Percentiles rank a stretch among this genome's conserved stretches.
phyloP scores from a whole-genome alignment of 441 rosid species.

The Cnidoscolus chayamansa region DNA sequence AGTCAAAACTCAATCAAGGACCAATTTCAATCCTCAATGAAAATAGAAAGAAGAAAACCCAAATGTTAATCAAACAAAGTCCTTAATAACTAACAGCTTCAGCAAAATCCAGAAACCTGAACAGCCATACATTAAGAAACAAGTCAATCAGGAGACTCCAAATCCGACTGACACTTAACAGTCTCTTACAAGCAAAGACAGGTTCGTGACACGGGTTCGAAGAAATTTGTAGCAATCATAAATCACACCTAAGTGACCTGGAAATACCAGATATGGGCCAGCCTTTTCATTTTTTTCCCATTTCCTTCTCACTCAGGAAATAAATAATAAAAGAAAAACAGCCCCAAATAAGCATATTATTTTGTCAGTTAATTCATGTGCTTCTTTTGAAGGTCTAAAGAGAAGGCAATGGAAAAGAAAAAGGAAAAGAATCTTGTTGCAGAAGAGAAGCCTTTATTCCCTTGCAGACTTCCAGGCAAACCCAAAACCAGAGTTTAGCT shows the following conservation, averaged over 20 bases:
- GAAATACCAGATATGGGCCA: constrained; percentile 34
- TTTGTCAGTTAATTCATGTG: neutral
- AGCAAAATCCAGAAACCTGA: constrained; percentile 10
- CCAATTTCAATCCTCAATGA: constrained; percentile 15
- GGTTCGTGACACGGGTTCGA: constrained; percentile 29
- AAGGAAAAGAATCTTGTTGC: constrained; percentile 30
- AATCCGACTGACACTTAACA: constrained; percentile 26
- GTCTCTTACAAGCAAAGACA: constrained; percentile 33
- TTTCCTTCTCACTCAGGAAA: neutral
- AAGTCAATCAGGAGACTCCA: constrained; percentile 16
- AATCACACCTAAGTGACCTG: constrained; percentile 19
- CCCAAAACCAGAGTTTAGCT: neutral
- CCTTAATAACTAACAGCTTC: neutral
- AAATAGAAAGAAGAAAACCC: neutral
- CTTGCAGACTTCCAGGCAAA: neutral
- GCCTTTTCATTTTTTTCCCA: neutral
- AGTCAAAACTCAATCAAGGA: constrained; percentile 20
- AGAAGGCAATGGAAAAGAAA: constrained; percentile 13
- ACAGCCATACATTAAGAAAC: constrained; percentile 22
- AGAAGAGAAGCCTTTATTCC: constrained; percentile 42
- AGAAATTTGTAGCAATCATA: constrained; percentile 19
- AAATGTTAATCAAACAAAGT: neutral
- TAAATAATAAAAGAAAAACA: neutral
- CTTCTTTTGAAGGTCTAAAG: constrained; percentile 24
- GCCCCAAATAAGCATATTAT: neutral